A percentile compares a stretch with the other conserved stretches of the same genome.
These are phyloP conservation scores for Fistulifera pelliculosa DNA, from an alignment of 108 stramenopile genomes.

Conservation along the genomic window DNA sequence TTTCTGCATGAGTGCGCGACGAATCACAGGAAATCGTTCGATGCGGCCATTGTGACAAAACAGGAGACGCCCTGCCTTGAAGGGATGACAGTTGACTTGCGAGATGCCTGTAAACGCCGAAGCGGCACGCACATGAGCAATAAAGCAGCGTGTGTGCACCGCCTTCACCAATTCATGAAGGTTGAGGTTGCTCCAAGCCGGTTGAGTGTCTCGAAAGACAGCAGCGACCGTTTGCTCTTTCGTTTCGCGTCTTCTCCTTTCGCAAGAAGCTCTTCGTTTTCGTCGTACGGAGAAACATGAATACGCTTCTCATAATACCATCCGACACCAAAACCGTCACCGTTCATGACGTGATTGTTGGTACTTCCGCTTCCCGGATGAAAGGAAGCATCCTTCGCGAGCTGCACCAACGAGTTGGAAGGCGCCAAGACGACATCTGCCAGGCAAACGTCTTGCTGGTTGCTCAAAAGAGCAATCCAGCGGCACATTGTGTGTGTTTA, in stretches of 20 bases:
- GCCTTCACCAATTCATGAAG: slow-evolving; percentile 13
- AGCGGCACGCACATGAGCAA: slow-evolving; percentile 19
- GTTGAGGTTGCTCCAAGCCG: slow-evolving; percentile 19
- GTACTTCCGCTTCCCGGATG: slow-evolving; percentile 11
- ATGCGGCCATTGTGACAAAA: slow-evolving; percentile 21
- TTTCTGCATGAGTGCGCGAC: slow-evolving; percentile 8
- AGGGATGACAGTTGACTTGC: slow-evolving; percentile 14
- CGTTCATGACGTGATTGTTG: slow-evolving; percentile 9
- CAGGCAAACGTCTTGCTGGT: no score
- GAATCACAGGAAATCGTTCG: slow-evolving; percentile 9
- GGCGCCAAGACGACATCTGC: slow-evolving; percentile 14
- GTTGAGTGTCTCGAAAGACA: slow-evolving; percentile 16
- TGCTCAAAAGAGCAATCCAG: slow-evolving; percentile 1
- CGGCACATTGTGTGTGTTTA: slow-evolving; percentile 4
- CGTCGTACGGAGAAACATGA: neutral
- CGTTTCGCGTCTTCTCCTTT: neutral
- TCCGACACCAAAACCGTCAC: slow-evolving; percentile 19
- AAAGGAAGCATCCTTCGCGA: slow-evolving; percentile 14
- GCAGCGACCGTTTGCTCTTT: slow-evolving; percentile 5
- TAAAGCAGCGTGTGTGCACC: slow-evolving; percentile 8
- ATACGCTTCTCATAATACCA: slow-evolving; percentile 4
- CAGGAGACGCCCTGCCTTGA: slow-evolving; percentile 22
- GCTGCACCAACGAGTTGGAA: slow-evolving; percentile 15
- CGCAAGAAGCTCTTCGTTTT: neutral
- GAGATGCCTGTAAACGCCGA: slow-evolving; percentile 7